phyloP scores from a whole-genome alignment of 2,329 filamentous ascomycete species.

The Verticillium isaacii region DNA sequence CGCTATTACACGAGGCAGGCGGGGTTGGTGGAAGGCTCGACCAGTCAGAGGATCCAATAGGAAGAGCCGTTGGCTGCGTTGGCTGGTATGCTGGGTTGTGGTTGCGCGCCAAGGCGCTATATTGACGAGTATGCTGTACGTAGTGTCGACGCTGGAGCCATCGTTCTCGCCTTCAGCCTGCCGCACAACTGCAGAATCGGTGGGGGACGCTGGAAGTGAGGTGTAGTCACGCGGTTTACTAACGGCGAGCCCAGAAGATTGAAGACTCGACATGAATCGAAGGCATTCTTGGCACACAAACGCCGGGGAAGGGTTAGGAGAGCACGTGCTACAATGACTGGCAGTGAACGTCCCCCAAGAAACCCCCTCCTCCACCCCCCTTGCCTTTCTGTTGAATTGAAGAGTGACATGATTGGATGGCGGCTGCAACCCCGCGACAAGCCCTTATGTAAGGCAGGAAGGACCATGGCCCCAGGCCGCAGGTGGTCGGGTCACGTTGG shows the following conservation, averaged over 20 bases:
- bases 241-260: not conserved
- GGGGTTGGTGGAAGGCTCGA: not conserved
- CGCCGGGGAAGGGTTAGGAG: not conserved
- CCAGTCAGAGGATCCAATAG: not conserved
- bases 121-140: not conserved
- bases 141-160: not conserved
- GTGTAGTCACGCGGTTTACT: slow-evolving; percentile 2
- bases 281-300: not conserved
- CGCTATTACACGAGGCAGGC: not conserved
- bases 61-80: not conserved
- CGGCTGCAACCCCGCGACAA: not conserved
- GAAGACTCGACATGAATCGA: not conserved
- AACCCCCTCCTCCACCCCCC: not conserved
- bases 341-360: not conserved
- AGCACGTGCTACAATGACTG: not conserved
- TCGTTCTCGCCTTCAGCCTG: not conserved
- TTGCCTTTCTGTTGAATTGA: not conserved
- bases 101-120: not conserved
- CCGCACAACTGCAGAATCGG: not conserved
- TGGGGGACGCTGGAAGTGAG: not conserved
- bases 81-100: not conserved
- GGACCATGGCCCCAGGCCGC: not conserved
- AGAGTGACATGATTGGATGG: not conserved
- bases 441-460: not conserved
- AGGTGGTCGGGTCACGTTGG: not conserved